phyloP scores from a whole-genome alignment of 768 basidiomycete species.

The Calocybe cyanea region DNA sequence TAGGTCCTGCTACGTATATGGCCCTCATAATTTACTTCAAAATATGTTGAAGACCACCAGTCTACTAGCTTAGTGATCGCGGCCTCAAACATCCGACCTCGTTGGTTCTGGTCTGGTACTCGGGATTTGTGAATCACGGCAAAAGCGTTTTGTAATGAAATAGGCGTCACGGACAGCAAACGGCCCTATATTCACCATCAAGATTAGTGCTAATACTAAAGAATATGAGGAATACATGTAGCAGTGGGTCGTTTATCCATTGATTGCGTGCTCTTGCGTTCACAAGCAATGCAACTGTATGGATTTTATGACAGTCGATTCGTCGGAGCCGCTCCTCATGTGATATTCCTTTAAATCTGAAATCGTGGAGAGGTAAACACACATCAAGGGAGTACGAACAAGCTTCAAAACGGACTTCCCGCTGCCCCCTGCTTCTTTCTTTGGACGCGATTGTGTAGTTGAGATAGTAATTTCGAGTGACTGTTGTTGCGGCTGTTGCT shows the following conservation, averaged over 20 bases:
- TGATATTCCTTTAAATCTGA: slow-evolving; percentile 46
- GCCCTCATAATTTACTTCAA: slow-evolving; percentile 56
- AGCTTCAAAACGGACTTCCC: slow-evolving; percentile 40
- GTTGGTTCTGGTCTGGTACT: slow-evolving; percentile 73
- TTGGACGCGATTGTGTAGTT: slow-evolving; percentile 26
- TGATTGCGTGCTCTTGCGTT: slow-evolving; percentile 74
- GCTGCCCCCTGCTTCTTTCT: slow-evolving; percentile 24
- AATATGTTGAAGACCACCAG: slow-evolving; percentile 84
- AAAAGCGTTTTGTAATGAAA: slow-evolving; percentile 78
- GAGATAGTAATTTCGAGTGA: slow-evolving; percentile 74
- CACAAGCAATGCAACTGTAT: slow-evolving; percentile 76
- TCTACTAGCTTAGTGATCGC: slow-evolving; percentile 68
- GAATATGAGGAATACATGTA: slow-evolving; percentile 62
- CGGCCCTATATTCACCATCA: slow-evolving; percentile 60
- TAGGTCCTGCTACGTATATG: slow-evolving; percentile 76
- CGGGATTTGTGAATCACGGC: slow-evolving; percentile 75
- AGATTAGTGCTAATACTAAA: neutral
- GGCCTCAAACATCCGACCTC: slow-evolving; percentile 85
- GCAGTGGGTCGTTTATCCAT: slow-evolving; percentile 77
- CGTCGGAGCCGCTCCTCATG: slow-evolving; percentile 70
- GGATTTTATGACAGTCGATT: slow-evolving; percentile 84
- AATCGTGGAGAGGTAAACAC: slow-evolving; percentile 16
- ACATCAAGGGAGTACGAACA: slow-evolving; percentile 1
- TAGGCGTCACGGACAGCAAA: slow-evolving; percentile 81
- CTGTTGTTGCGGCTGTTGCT: slow-evolving; percentile 26